These are phyloP conservation scores for Paraphaeosphaeria minitans DNA, from an alignment of 2,329 filamentous ascomycete genomes.

Conservation along the genomic window DNA sequence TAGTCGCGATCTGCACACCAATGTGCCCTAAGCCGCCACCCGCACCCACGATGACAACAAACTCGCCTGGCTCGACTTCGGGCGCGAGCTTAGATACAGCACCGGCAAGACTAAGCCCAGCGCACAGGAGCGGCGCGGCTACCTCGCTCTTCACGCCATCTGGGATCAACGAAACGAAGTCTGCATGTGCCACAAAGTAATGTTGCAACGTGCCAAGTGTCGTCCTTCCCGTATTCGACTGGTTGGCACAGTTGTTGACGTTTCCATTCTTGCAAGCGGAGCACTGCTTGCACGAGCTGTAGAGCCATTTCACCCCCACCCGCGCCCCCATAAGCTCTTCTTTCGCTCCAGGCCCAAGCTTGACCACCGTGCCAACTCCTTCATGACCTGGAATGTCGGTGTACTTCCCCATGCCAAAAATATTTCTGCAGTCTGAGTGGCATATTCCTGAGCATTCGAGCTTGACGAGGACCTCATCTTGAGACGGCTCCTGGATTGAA, in stretches of 20 bases:
- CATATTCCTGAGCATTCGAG: constrained; percentile 56
- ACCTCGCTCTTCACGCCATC: constrained; percentile 46
- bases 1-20: constrained; percentile 79
- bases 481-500: constrained; percentile 44
- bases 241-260: constrained; percentile 50
- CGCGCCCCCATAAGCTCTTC: constrained; percentile 37
- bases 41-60: constrained; percentile 81
- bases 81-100: constrained; percentile 85
- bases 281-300: constrained; percentile 49
- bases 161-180: constrained; percentile 40
- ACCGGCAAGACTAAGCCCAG: constrained; percentile 68
- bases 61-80: constrained; percentile 71
- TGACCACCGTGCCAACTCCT: constrained; percentile 52
- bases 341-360: constrained; percentile 36
- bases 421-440: constrained; percentile 55
- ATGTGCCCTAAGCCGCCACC: constrained; percentile 80
- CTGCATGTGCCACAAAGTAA: constrained; percentile 40
- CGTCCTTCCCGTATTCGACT: constrained; percentile 50
- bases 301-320: constrained; percentile 55
- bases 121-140: constrained; percentile 44
- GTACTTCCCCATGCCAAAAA: constrained; percentile 50
- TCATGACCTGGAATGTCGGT: constrained; percentile 56
- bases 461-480: constrained; percentile 53
- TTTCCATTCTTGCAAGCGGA: constrained; percentile 42
- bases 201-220: constrained; percentile 45